phyloP scores from a whole-genome alignment of 805 yeast species.

The Candida railenensis region DNA sequence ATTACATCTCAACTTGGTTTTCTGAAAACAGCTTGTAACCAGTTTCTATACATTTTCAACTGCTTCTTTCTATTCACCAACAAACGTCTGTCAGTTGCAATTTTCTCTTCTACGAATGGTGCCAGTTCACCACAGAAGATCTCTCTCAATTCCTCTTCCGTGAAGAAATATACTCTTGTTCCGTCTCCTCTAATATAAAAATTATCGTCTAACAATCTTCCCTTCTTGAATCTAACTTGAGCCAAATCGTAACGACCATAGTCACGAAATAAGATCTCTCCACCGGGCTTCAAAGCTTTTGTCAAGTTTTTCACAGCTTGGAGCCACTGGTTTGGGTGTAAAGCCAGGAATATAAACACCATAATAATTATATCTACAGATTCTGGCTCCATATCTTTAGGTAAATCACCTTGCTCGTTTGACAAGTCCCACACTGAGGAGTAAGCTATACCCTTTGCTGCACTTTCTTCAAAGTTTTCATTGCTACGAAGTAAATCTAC shows the following conservation, averaged over 20 bases:
- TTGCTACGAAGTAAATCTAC: slow-evolving; percentile 77
- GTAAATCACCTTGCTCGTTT: slow-evolving; percentile 67
- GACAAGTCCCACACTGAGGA: slow-evolving; percentile 97
- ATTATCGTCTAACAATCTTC: slow-evolving; percentile 83
- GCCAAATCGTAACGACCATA: slow-evolving; percentile 96
- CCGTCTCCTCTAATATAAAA: slow-evolving; percentile 98
- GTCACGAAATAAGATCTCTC: slow-evolving; percentile 84
- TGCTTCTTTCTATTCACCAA: slow-evolving; percentile 90
- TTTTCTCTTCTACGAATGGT: slow-evolving; percentile 64
- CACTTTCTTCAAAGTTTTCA: slow-evolving; percentile 55
- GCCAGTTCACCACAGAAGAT: slow-evolving; percentile 49
- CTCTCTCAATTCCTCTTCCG: slow-evolving; percentile 82
- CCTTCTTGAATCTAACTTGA: slow-evolving; percentile 88
- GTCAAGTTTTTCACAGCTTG: slow-evolving; percentile 71
- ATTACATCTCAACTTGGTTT: slow-evolving; percentile 8
- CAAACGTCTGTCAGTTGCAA: slow-evolving; percentile 88
- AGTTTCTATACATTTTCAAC: slow-evolving; percentile 92
- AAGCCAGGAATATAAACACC: slow-evolving; percentile 91
- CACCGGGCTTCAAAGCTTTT: slow-evolving; percentile 87
- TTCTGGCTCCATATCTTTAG: slow-evolving; percentile 78
- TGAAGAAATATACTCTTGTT: slow-evolving; percentile 93
- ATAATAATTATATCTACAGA: slow-evolving; percentile 90
- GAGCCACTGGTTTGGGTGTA: slow-evolving; percentile 89
- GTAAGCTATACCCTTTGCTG: slow-evolving; percentile 51
- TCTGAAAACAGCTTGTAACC: slow-evolving; percentile 91